phyloP scores from a whole-genome alignment of 2,329 filamentous ascomycete species.

The Aspergillus caelatus region DNA sequence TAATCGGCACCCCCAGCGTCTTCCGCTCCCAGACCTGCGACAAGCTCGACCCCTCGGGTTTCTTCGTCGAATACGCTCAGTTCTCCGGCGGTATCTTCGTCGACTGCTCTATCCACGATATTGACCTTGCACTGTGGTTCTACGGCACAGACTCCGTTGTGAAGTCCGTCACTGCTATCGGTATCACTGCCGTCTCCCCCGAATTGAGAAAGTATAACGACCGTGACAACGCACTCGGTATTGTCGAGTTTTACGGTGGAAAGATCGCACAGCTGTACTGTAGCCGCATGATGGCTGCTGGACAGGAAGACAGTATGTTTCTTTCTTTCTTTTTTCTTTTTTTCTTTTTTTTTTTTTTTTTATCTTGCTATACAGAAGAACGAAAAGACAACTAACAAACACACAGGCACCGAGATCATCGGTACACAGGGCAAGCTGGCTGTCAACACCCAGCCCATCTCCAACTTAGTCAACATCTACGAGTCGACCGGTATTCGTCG shows the following conservation, averaged over 20 bases:
- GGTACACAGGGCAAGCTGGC: slow-evolving; percentile 66
- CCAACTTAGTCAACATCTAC: slow-evolving; percentile 59
- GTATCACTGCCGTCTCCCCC: slow-evolving; percentile 61
- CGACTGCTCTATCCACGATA: slow-evolving; percentile 70
- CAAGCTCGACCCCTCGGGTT: slow-evolving; percentile 64
- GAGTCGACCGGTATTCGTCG: slow-evolving; percentile 57
- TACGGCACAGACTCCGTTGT: slow-evolving; percentile 58
- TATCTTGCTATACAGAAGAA: neutral
- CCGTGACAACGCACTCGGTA: slow-evolving; percentile 63
- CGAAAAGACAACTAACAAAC: neutral
- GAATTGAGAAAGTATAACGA: slow-evolving; percentile 60
- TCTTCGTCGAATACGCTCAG: slow-evolving; percentile 67
- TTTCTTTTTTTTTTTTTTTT: too few relatives aligned
- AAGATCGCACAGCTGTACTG: slow-evolving; percentile 67
- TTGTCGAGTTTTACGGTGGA: slow-evolving; percentile 67
- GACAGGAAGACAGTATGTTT: slow-evolving; percentile 59
- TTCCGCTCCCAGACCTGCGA: slow-evolving; percentile 68
- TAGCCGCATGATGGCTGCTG: slow-evolving; percentile 67
- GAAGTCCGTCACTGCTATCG: slow-evolving; percentile 59
- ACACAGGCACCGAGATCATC: slow-evolving; percentile 61
- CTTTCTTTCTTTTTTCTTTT: too few relatives aligned
- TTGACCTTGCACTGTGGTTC: slow-evolving; percentile 66
- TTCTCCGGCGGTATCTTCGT: slow-evolving; percentile 70
- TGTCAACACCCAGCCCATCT: slow-evolving; percentile 61
- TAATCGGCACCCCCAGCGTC: slow-evolving; percentile 62